Base-by-base conservation (phyloP, 208 protist species). In the Histomonas meleagridis region DNA sequence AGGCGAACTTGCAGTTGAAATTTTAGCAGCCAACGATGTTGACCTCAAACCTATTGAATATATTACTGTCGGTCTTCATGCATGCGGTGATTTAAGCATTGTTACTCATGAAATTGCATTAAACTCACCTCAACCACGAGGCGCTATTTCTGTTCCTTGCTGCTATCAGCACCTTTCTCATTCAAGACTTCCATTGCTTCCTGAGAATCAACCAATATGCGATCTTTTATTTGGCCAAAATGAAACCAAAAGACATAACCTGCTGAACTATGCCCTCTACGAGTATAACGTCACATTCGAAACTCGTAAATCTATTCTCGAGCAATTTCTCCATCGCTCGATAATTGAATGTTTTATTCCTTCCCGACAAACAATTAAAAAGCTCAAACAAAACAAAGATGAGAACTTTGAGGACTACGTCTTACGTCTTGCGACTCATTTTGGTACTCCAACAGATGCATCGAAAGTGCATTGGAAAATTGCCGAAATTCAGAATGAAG, bases 271-370 rank as follows among this genome's bases (percentile, higher is more conserved):
- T 49, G 76, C 76, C 32, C 28, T 86, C 21, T 86, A 43, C 10
- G 46, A 43, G 14, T 86, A 86, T 35, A 32, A 32, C 40, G 28
- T 43, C 18, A 46, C 26, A 40, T 49, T 51, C 18, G 46, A 46
- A 35, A 32, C 51, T 18, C 76, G 55, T 86, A 10, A 12, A 16
- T 26, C 43, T 14, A 86, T 32, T 57, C 18, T 86, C 0, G 12
- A 51, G 9, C 51, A 43, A 28, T 86, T 86, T n/a, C 76, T 86
- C 7, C n/a, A 43, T 38, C 23, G 76, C 32, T 40, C 26, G 9
- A 86, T 86, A 5, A 86, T 86, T 57, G 43, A 43, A n/a, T 43
- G 40, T 38, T 86, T 86, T 28, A 55, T 86, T 38, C 76, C 76
- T 10, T 46, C 76, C 51, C 7, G 76, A 55, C 18, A 51, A 32